Base-by-base conservation (phyloP, 352 stramenopile genomes). In the Globisporangium rhizosaccharum region DNA sequence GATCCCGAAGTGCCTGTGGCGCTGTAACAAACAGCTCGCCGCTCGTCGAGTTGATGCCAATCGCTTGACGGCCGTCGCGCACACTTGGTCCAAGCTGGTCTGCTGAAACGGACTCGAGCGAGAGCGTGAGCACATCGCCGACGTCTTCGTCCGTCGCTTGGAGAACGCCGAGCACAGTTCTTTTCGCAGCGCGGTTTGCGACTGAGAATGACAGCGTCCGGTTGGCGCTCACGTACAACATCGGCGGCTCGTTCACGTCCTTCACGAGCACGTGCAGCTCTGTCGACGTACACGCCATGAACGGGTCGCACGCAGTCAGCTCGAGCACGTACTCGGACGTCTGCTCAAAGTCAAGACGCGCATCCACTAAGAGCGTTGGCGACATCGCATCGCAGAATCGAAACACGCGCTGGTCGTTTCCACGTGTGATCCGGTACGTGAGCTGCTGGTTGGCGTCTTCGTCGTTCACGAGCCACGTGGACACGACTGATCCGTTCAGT, bases 401-500 rank as follows among this genome's bases (percentile, higher is more conserved):
- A 44, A 75, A 63, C 2, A 56, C 59, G 44, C 49, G 58, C 17
- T 67, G 33, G 6, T 57, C 44, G 33, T 67, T 68, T 42, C 68
- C 62, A 14, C 55, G 17, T 7, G 56, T 64, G 8, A 65, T 68
- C 1, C 55, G 53, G 28, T 68, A 75, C 6, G 36, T 59, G 7
- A 75, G 61, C 45, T 64, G 62, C 62, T 75, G 68, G 15, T 52
- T 51, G 26, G 12, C 14, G 33, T 75, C 68, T 53, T 65, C 50
- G 18, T 75, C 68, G 3, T 28, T 33, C 30, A 66, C 65, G 6
- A 49, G 42, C 68, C 68, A 75, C 11, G 37, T 63, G 47, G 66
- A 68, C 15, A 75, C 59, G 0, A 66, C 49, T 23, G 51, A 50
- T 1, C 56, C 61, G 0, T 61, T 53, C 0, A 51, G 20, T 2